Conservation (phyloP, 805 yeast genomes). For the Phaffomyces opuntiae region DNA sequence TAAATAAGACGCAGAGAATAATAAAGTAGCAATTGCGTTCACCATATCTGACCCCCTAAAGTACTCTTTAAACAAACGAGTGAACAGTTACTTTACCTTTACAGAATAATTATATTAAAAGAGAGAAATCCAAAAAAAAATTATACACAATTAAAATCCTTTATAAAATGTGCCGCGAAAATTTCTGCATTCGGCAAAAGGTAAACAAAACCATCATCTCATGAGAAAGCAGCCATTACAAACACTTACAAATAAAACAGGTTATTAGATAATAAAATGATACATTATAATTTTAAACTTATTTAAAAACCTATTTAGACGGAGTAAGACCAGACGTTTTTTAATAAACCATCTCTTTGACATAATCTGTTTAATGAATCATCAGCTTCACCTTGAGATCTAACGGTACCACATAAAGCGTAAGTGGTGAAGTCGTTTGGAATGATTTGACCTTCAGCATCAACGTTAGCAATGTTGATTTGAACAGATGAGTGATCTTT, state of each 20-base stretch:
- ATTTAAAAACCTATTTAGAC: constrained; percentile 44
- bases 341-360: constrained; percentile 95
- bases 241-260: too few relatives aligned
- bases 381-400: constrained; percentile 99
- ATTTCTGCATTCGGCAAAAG: constrained; percentile 1
- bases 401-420: constrained; percentile 95
- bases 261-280: not conserved
- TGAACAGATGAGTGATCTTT: constrained; percentile 99
- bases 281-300: not conserved
- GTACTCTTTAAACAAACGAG: not conserved
- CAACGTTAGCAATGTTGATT: constrained; percentile 97
- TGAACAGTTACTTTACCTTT: too few relatives aligned
- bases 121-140: not conserved
- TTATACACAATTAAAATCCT: not conserved
- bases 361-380: constrained; percentile 99
- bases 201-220: not conserved
- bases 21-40: constrained; percentile 39
- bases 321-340: constrained; percentile 93
- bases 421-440: constrained; percentile 88
- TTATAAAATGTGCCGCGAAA: not conserved
- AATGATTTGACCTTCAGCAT: constrained; percentile 91
- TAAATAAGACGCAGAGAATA: constrained; percentile 44
- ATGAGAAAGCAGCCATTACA: not conserved
- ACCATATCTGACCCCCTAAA: constrained; percentile 4
- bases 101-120: not conserved